A percentile compares a stretch with the other conserved stretches of the same genome.
Conservation (phyloP, 1,284 basidiomycete genomes). For the Ceratobasidium sp. region DNA sequence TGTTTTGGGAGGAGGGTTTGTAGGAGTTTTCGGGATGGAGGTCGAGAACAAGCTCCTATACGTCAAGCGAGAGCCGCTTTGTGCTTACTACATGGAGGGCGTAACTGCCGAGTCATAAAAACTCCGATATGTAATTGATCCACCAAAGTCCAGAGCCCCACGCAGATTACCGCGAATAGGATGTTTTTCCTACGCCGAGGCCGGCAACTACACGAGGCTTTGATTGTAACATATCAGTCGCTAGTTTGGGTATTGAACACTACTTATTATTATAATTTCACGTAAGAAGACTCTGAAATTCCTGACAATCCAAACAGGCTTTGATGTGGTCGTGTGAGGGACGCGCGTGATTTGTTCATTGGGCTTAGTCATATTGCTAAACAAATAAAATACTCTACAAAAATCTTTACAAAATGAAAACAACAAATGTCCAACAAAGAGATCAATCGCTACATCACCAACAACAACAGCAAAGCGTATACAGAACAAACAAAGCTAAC, state of each 20-base stretch:
- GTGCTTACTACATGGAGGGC: neutral
- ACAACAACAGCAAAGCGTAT: too few species aligned
- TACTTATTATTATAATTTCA: too few species aligned
- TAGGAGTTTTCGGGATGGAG: neutral
- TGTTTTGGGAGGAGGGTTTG: neutral
- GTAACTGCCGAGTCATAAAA: conserved; percentile 4
- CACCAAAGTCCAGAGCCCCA: neutral
- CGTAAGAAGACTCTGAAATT: too few species aligned
- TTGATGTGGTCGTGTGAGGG: neutral
- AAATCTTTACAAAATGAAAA: conserved; percentile 1
- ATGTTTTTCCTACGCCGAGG: neutral
- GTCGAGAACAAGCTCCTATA: conserved; percentile 3
- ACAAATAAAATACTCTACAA: conserved; percentile 36
- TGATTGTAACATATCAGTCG: too few species aligned
- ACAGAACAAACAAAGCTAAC: too few species aligned
- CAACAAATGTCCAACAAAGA: too few species aligned
- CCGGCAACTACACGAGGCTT: neutral
- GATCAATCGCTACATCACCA: too few species aligned
- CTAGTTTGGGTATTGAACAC: too few species aligned
- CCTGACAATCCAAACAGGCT: neutral
- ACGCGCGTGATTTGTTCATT: neutral
- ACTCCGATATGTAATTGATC: conserved; percentile 14
- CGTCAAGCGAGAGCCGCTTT: neutral
- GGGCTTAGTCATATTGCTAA: neutral
- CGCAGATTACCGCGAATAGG: neutral